phyloP scores from a whole-genome alignment of 257 asterid genomes.

The Fraxinus anomala region DNA sequence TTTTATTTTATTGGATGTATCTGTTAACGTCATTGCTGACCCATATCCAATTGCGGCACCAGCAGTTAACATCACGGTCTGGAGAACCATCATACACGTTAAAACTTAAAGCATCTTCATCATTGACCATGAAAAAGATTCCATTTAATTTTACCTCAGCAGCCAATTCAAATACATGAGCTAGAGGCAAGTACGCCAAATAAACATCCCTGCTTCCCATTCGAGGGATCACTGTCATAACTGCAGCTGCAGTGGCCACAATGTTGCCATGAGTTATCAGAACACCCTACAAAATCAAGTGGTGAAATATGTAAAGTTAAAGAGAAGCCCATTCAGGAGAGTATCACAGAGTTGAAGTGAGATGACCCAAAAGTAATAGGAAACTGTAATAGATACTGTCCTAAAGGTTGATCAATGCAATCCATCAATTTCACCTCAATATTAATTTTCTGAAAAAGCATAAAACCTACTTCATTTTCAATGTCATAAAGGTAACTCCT shows the following conservation, averaged over 20 bases:
- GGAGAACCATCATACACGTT: conserved; percentile 34
- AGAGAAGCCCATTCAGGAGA: conserved; percentile 6
- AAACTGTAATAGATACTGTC: background rate
- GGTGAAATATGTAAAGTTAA: conserved; percentile 5
- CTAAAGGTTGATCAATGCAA: background rate
- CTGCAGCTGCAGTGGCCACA: conserved; percentile 92
- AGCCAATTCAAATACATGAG: conserved; percentile 90
- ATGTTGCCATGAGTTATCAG: conserved; percentile 93
- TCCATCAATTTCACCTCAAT: background rate
- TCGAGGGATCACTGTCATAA: conserved; percentile 73
- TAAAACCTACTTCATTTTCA: background rate
- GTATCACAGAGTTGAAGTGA: conserved; percentile 20
- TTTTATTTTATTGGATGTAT: conserved; percentile 83
- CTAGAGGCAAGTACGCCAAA: conserved; percentile 90
- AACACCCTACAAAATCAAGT: conserved; percentile 69
- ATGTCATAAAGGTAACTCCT: conserved; percentile 18
- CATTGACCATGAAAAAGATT: conserved; percentile 18
- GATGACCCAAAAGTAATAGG: background rate
- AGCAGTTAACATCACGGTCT: conserved; percentile 82
- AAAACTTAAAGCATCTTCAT: conserved; percentile 28
- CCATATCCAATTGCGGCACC: conserved; percentile 89
- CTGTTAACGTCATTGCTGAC: conserved; percentile 81
- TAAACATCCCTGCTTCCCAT: conserved; percentile 71
- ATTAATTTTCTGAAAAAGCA: background rate
- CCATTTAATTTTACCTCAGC: conserved; percentile 71